A percentile compares a stretch with the other conserved stretches of the same genome.
Conservation (phyloP, 192 early-diverging fungal species). For the Borealophlyctis nickersoniae region DNA sequence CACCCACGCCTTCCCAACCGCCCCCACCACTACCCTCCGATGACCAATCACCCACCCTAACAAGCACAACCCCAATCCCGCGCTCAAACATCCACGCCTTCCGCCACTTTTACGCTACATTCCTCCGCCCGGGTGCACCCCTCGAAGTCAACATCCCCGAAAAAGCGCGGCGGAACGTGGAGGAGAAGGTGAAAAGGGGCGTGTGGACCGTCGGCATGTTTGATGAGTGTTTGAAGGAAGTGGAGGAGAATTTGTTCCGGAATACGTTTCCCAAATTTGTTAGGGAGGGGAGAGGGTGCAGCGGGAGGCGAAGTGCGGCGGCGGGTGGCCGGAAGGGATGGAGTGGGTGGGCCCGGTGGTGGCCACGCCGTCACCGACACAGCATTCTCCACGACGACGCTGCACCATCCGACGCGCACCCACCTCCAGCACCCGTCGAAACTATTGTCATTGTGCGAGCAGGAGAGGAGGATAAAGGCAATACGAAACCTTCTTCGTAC, state of each 20-base stretch:
- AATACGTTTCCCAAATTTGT: neutral
- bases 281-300: neutral
- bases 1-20: too few species aligned
- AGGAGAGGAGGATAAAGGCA: too few species aligned
- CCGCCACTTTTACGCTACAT: neutral
- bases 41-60: neutral
- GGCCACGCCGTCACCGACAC: neutral
- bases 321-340: neutral
- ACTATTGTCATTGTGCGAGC: too few species aligned
- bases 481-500: too few species aligned
- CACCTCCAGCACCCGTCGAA: too few species aligned
- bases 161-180: neutral
- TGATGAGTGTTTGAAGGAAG: neutral
- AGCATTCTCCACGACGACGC: neutral
- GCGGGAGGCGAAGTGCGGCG: neutral
- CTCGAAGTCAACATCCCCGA: neutral
- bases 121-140: neutral
- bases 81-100: neutral
- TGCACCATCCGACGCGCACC: neutral
- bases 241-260: neutral
- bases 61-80: neutral
- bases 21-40: neutral
- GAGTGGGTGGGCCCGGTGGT: neutral
- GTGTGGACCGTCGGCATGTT: neutral
- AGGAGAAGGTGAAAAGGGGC: neutral